Evolutionary conservation across 768 basidiomycete species (phyloP), one percentile per base, ranked within the genome.

Genomic region (Kondoa malvinella): DNA sequence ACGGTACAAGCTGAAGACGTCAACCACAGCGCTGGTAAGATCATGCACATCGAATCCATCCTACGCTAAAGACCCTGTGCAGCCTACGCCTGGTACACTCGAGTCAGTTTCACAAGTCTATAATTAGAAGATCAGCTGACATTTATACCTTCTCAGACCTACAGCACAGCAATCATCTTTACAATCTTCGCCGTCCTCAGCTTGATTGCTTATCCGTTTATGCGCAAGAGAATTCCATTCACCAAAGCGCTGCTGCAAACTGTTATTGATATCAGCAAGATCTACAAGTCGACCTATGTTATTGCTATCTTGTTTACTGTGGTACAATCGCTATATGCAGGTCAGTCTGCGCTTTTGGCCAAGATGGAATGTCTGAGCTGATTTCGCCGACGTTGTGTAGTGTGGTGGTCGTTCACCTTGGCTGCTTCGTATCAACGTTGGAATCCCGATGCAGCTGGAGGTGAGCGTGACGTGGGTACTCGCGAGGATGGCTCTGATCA

Each of bases 91-190:
- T n/a, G n/a, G n/a, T n/a, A n/a, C n/a, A n/a, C n/a, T n/a, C n/a
- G n/a, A n/a, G n/a, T n/a, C n/a, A n/a, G n/a, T n/a, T n/a, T n/a
- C n/a, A n/a, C n/a, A n/a, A n/a, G n/a, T n/a, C n/a, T 31, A 8
- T 25, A 59, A 8, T 59, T 31, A 14, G 58, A 14, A 70, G 71
- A 26, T 72, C 74, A 21, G 60, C 73, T 21, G 73, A 74, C 66
- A 63, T 73, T 2, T 74, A 73, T 72, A 40, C 65, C 25, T 14
- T 57, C 40, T 8, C 63, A 59, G 56, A 68, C 27, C 57, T 75
- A 69, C 67, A 57, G 34, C 0, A 73, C 73, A 29, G 74, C 74
- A 4, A 74, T 75, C 70, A 73, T 75, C 68, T 74, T 74, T 62
- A 75, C 74, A 26, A 61, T 75, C 63, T 73, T 75, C n/a, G 74